Base-by-base conservation (phyloP, 805 yeast species). In the Candida yuanshanica region DNA sequence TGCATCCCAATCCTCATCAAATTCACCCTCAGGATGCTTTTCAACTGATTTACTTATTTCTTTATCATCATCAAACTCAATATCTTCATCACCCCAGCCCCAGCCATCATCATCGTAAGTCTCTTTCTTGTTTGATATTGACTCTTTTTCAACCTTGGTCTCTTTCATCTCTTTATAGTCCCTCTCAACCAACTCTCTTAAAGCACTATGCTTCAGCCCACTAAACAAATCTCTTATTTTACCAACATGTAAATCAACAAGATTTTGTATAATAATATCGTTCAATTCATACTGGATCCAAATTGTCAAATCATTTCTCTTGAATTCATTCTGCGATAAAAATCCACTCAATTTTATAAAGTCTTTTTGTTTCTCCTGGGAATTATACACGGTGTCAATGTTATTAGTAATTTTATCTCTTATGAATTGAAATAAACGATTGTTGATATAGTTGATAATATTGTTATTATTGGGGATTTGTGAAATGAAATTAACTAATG, bases 251-350 rank as follows among this genome's bases (percentile, higher is more conserved):
- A 33, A 38, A 20, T 48, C 45, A n/a, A 53, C 21, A 24, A 45
- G 51, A 21, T 45, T 49, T n/a, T 55, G 52, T 16, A 51, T 42
- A 7, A 48, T 46, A 14, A 56, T 39, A 2, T 43, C 45, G 27
- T 48, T 39, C 20, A 56, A 37, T 8, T 55, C 59, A 7, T 37
- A 29, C 5, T 48, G 33, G 14, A 55, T 50, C 58, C 59, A 56
- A 12, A 42, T 47, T n/a, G 38, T 38, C 20, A 55, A 34, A 31
- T 50, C 47, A 25, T 44, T 42, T 36, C 58, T 48, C 21, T 43
- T 50, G 37, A 54, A 49, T 9, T 44, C 43, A 20, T 38, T 34
- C 2, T 41, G 25, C 10, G 33, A 34, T 20, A 55, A 40, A 33
- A 50, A 45, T 4, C 42, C 37, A 31, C 52, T 51, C 18, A 55